phyloP scores from a whole-genome alignment of 768 basidiomycete genomes.

The Mycena vitilis region DNA sequence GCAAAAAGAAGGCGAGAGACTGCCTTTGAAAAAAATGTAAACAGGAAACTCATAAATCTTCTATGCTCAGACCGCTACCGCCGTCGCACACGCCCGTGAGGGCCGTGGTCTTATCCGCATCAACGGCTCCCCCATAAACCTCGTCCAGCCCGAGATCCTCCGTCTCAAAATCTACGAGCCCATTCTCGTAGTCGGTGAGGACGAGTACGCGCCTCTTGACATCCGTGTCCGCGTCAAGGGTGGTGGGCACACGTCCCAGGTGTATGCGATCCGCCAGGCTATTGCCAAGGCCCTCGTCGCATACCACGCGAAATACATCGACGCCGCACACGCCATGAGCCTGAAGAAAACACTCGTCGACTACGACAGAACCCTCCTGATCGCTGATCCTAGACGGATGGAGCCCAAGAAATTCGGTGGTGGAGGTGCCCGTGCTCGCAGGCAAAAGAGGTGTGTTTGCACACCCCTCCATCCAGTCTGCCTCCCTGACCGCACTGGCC shows the following conservation, averaged over 20 bases:
- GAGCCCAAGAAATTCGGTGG: constrained; percentile 99
- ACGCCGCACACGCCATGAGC: constrained; percentile 96
- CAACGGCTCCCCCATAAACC: constrained; percentile 96
- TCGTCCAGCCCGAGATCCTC: constrained; percentile 94
- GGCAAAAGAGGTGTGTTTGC: constrained; percentile 88
- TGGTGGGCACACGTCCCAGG: constrained; percentile 98
- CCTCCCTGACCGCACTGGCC: constrained; percentile 29
- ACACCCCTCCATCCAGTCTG: neutral
- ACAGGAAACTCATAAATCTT: neutral
- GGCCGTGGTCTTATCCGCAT: constrained; percentile 97
- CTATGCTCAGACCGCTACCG: constrained; percentile 86
- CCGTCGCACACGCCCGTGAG: constrained; percentile 96
- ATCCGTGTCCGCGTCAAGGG: constrained; percentile 98
- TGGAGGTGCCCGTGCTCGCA: constrained; percentile 96
- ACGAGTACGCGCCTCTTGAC: constrained; percentile 88
- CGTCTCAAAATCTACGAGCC: constrained; percentile 99
- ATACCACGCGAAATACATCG: constrained; percentile 98
- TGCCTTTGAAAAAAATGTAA: constrained; percentile 12
- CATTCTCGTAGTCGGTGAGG: constrained; percentile 92
- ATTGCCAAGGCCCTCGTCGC: constrained; percentile 98
- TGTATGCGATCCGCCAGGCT: constrained; percentile 99
- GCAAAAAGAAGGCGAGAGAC: constrained; percentile 96
- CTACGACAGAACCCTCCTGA: constrained; percentile 92
- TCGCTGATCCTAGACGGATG: constrained; percentile 96
- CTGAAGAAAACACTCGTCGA: constrained; percentile 98